Evolutionary conservation across 208 protist species (phyloP).

Genomic region (Acanthamoeba culbertsoni): DNA sequence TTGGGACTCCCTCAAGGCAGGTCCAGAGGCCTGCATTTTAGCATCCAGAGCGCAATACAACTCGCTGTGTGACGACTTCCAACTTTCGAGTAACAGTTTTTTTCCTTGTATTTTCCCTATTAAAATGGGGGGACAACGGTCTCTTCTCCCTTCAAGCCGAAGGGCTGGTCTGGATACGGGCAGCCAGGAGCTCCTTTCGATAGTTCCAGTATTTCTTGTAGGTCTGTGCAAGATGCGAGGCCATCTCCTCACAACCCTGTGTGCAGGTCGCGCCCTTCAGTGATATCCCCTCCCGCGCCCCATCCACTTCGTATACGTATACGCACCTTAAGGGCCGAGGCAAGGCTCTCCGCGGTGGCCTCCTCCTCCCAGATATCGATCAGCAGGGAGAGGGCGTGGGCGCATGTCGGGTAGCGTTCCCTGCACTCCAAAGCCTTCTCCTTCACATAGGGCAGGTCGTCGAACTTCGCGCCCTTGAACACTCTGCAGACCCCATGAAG

Average conservation of each 20-base stretch:
- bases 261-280: background rate
- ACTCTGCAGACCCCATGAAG: too few species aligned
- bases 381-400: background rate
- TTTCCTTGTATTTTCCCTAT: too few species aligned
- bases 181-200: background rate
- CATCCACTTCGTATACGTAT: background rate
- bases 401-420: constrained; percentile 28
- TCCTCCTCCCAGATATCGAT: constrained; percentile 40
- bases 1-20: background rate
- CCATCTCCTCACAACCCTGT: constrained; percentile 10
- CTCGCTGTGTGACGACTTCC: too few species aligned
- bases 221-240: background rate
- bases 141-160: too few species aligned
- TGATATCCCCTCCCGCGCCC: background rate
- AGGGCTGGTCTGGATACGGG: background rate
- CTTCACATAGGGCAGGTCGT: background rate
- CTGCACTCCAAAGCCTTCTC: background rate
- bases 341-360: background rate
- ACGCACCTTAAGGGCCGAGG: background rate
- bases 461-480: constrained; percentile 28
- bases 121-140: too few species aligned
- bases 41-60: background rate
- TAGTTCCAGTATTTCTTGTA: constrained; percentile 42
- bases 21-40: background rate
- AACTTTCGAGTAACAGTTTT: too few species aligned